Evolutionary conservation across 345 rosid species (phyloP), one percentile per base, ranked within the genome.

Genomic region (Ceriops tagal): DNA sequence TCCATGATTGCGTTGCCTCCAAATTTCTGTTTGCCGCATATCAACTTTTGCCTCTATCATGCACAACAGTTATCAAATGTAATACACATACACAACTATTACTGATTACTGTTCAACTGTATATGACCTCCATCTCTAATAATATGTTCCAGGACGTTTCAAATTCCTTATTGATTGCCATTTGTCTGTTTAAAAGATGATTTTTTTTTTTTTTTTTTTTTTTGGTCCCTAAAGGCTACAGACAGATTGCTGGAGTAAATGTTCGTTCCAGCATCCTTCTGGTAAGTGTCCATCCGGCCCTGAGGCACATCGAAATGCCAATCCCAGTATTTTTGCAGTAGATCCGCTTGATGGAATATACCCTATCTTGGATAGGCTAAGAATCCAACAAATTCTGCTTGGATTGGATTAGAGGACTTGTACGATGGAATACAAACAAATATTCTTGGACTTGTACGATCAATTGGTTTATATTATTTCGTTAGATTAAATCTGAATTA

Each of bases 321-420:
- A 71, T 75, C 79, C 37, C 73, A 77, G 20, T 82, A 73, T 75
- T 66, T 81, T 81, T 62, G 75, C 77, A 62, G 77, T 95, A 1
- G 99, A 92, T 73, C 89, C 92, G n/a, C 69, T 88, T 70, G 83
- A 80, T 64, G 83, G 80, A 65, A 75, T 95, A 71, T 84, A 82
- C 71, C 91, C 93, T 70, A 86, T 88, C 59, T 32, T 95, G 83
- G 99, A 95, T 87, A 89, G 96, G 55, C 73, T 86, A 61, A 85
- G 80, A 73, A 88, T 90, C 76, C 99, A 92, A 79, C 79, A 88
- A 68, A 74, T 86, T 75, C 90, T 95, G 52, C 85, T 81, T 79
- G 93, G 83, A n/a, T n/a, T n/a, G n/a, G n/a, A n/a, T 92, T 66
- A 86, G 93, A 77, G 88, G 86, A 30, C n/a, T n/a, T n/a, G n/a